phyloP scores from a whole-genome alignment of 208 protist species.

The Trypanosoma scelopori region DNA sequence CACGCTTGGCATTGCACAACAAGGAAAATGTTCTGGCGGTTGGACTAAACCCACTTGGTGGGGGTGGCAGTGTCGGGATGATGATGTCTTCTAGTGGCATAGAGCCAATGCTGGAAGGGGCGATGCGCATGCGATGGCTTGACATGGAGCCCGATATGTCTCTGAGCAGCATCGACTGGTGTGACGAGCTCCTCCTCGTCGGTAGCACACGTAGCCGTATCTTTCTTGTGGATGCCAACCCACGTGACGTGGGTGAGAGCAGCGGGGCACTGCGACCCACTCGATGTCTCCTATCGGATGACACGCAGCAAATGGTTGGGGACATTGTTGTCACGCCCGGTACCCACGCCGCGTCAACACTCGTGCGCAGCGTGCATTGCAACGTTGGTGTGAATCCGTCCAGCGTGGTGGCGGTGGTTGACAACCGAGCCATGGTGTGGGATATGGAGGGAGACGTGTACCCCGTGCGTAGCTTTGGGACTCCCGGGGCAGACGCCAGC shows the following conservation, averaged over 20 bases:
- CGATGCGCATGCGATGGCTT: slow-evolving; percentile 67
- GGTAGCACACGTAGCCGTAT: slow-evolving; percentile 73
- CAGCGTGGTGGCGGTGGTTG: slow-evolving; percentile 42
- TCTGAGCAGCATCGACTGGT: slow-evolving; percentile 59
- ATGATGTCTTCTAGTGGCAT: slow-evolving; percentile 42
- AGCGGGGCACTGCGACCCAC: slow-evolving; percentile 30
- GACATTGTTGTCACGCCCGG: slow-evolving; percentile 60
- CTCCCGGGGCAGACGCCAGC: slow-evolving; percentile 14
- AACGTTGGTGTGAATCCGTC: slow-evolving; percentile 40
- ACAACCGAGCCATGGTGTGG: slow-evolving; percentile 62
- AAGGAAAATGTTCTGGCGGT: slow-evolving; percentile 66
- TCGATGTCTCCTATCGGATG: slow-evolving; percentile 34
- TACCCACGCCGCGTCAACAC: slow-evolving; percentile 52
- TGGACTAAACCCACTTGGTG: slow-evolving; percentile 51
- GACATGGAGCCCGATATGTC: slow-evolving; percentile 44
- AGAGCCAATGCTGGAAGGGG: slow-evolving; percentile 38
- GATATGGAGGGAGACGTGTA: slow-evolving; percentile 44
- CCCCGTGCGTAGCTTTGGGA: slow-evolving; percentile 51
- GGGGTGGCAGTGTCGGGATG: slow-evolving; percentile 55
- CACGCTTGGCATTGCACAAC: slow-evolving; percentile 57
- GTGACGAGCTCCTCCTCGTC: slow-evolving; percentile 56
- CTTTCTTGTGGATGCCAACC: slow-evolving; percentile 44
- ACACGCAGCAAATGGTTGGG: slow-evolving; percentile 30
- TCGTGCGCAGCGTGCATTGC: slow-evolving; percentile 59
- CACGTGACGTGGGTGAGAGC: slow-evolving; percentile 33